Conservation (phyloP, 305 asterid genomes). For the Caryopteris hybrid region DNA sequence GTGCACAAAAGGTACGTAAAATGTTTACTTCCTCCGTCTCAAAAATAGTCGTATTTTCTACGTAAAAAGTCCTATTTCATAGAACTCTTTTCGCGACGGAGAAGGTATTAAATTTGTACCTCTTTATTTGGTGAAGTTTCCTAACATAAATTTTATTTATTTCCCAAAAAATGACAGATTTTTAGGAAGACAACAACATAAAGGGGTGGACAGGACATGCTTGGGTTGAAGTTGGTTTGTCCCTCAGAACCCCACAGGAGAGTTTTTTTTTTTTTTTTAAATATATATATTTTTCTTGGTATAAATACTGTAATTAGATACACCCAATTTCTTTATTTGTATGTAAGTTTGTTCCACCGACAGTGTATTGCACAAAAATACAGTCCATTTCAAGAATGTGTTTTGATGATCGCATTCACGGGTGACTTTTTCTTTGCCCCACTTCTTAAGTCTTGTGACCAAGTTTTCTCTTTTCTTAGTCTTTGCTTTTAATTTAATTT, state of each 20-base stretch:
- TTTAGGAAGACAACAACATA: constrained; percentile 39
- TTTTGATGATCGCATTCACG: no score
- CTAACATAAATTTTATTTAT: neutral
- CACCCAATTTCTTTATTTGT: constrained; percentile 62
- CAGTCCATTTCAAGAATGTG: constrained; percentile 31
- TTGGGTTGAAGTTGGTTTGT: constrained; percentile 36
- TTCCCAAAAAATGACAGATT: constrained; percentile 30
- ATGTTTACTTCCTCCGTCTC: neutral
- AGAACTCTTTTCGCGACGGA: no score
- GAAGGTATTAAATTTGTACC: no score
- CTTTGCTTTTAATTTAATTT: neutral
- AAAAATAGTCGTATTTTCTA: no score
- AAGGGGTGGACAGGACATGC: constrained; percentile 35
- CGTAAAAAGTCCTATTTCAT: no score
- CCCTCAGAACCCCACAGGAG: constrained; percentile 36
- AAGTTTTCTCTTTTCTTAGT: neutral
- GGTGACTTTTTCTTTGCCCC: constrained; percentile 26
- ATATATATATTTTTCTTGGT: constrained; percentile 23
- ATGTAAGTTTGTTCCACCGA: constrained; percentile 49
- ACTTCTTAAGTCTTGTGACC: constrained; percentile 21
- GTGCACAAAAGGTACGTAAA: constrained; percentile 31
- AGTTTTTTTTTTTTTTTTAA: constrained; percentile 22
- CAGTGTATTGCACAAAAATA: constrained; percentile 42
- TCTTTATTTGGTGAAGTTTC: neutral
- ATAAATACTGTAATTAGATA: constrained; percentile 79